Evolutionary conservation across 176 grass and related monocot genomes (phyloP), one percentile per base, ranked within the genome.

Genomic region (Zoysia pacifica): DNA sequence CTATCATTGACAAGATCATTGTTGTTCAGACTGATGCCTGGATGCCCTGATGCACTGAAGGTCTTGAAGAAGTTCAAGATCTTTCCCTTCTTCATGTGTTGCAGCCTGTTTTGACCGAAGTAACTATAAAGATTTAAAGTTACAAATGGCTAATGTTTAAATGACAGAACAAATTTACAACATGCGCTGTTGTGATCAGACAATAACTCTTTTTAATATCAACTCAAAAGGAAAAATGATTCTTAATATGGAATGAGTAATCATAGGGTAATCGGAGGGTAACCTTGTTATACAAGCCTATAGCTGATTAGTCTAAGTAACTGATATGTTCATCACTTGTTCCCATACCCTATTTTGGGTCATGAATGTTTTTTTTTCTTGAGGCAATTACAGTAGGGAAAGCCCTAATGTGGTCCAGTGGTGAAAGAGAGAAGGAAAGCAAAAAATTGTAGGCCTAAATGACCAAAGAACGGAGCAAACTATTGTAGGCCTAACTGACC

Each of bases 21-120:
- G 68, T 73, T 85, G 45, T 88, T 87, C 55, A 91, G 28, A 47
- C 74, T 83, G 43, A 85, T n/a, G 40, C 77, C 75, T 7, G 79
- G 14, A 13, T 72, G 64, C 20, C 81, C 82, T 85, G 81, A 88
- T 68, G 85, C 80, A 71, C 85, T 83, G 70, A 85, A 86, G 70
- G 70, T 85, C 64, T 70, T 86, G 47, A 86, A 40, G 19, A 59
- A 83, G 70, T 63, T 80, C 49, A 50, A 69, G 9, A 37, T 66
- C 18, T 83, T 37, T 54, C 74, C 78, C 48, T 82, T 83, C 13
- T 76, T 58, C 79, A 42, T 81, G 65, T 64, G 81, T 62, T 83
- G 66, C 83, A 62, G 35, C 44, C 45, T 75, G 46, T 67, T 83
- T 79, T 76, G 60, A 60, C 59, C 67, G 62, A 73, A 81, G 73